phyloP scores from a whole-genome alignment of 1,284 basidiomycete genomes.

The Fomes fomentarius region DNA sequence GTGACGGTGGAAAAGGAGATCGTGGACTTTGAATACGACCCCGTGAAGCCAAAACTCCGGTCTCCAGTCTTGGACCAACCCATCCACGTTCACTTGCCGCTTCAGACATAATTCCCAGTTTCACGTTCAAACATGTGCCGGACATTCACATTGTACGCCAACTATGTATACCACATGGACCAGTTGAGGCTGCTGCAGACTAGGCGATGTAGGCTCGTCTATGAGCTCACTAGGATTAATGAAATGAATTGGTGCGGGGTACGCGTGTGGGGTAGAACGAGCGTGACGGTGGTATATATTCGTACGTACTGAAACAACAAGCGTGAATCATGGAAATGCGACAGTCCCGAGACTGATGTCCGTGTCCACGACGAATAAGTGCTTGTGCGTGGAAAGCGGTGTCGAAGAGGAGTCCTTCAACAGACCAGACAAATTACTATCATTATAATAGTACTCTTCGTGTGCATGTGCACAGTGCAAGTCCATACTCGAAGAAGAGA shows the following conservation, averaged over 20 bases:
- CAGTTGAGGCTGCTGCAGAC: background rate
- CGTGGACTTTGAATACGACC: background rate
- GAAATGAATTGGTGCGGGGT: background rate
- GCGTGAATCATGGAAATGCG: too few species aligned
- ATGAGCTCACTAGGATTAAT: background rate
- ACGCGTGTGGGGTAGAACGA: slow-evolving; percentile 7
- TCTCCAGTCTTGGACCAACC: too few species aligned
- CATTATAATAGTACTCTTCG: slow-evolving; percentile 8
- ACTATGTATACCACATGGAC: background rate
- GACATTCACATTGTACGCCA: too few species aligned
- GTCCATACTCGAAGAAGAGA: slow-evolving; percentile 1
- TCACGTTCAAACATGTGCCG: too few species aligned
- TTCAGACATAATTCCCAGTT: too few species aligned
- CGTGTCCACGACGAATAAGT: too few species aligned
- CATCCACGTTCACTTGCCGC: background rate
- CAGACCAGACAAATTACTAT: too few species aligned
- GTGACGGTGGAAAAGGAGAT: slow-evolving; percentile 3
- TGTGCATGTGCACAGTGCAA: background rate
- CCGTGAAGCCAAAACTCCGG: too few species aligned
- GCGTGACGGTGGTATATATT: slow-evolving; percentile 11
- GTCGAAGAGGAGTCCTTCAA: background rate
- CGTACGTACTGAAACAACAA: slow-evolving; percentile 21
- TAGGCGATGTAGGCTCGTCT: background rate
- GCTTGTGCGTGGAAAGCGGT: too few species aligned
- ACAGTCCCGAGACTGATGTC: too few species aligned